Evolutionary conservation across 805 yeast species (phyloP).

Genomic region (Starmerella vitae): DNA sequence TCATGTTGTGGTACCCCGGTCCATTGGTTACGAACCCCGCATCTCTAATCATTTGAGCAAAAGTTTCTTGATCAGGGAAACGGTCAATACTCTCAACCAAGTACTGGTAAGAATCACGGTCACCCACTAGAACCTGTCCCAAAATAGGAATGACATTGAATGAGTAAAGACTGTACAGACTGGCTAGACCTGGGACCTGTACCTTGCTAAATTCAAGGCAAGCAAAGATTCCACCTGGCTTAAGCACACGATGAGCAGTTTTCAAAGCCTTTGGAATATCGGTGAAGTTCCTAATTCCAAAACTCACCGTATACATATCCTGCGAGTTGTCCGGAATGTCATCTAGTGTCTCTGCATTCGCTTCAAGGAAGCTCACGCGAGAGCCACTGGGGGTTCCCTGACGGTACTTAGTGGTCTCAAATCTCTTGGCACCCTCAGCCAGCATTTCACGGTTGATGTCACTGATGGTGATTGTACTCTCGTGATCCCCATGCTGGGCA

Average conservation of each 20-base stretch:
- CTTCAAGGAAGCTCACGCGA: constrained; percentile 70
- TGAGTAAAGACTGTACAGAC: constrained; percentile 75
- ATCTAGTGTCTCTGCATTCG: constrained; percentile 85
- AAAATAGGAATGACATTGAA: constrained; percentile 77
- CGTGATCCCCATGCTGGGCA: constrained; percentile 55
- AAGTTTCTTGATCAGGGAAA: constrained; percentile 86
- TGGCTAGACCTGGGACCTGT: constrained; percentile 59
- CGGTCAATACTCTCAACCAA: constrained; percentile 85
- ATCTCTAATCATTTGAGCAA: constrained; percentile 78
- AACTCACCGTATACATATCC: constrained; percentile 91
- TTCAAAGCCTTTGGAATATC: constrained; percentile 83
- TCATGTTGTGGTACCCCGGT: constrained; percentile 82
- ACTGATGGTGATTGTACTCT: constrained; percentile 74
- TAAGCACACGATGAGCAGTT: constrained; percentile 90
- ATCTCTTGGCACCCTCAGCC: constrained; percentile 76
- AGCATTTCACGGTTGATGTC: constrained; percentile 96
- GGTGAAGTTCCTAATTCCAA: constrained; percentile 94
- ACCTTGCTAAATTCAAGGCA: constrained; percentile 93
- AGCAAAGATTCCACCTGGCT: constrained; percentile 96
- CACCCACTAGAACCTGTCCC: constrained; percentile 93
- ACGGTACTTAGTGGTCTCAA: constrained; percentile 29
- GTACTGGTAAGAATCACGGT: constrained; percentile 90
- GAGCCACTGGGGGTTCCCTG: constrained; percentile 42
- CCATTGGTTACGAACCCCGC: constrained; percentile 92
- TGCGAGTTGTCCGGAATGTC: constrained; percentile 72